Evolutionary conservation across 345 rosid genomes (phyloP), one percentile per base, ranked within the genome.

Genomic region (Atalantia buxifolia): DNA sequence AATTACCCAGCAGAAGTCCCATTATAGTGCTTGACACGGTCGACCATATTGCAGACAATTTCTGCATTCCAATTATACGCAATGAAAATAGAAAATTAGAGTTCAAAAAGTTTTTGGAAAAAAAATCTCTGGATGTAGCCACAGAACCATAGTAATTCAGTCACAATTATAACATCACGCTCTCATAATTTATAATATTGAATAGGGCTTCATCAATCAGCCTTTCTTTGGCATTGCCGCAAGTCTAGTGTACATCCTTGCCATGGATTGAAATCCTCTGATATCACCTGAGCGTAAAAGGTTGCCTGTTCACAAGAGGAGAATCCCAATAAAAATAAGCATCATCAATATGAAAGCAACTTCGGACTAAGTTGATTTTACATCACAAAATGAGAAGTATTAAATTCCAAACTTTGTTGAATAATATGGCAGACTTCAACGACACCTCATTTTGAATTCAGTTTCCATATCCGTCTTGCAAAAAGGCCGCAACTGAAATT

Each of bases 241-340:
- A 12, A 92, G 92, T 74, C 92, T 89, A 5, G 93, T 92, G 74
- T 94, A 96, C 99, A 96, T 94, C 74, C 91, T 90, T 40, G 98
- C 99, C 99, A 96, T 94, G 40, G 99, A 97, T 76, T 92, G 95
- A 82, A 85, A 94, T 55, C 98, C 99, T 85, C 99, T 90, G 38
- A 86, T 80, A 69, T 97, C 99, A 2, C 98, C 99, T 6, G 98
- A 90, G 4, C 98, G 91, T 28, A 96, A 87, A 61, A 96, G 98
- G 80, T 96, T 96, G 48, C 98, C 99, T 92, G 87, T 56, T 56
- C 42, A 42, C 73, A 79, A 63, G 64, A 33, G 25, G 16, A 67
- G 45, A 6, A 28, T 50, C 53, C 7, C 38, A 19, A 10, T 64
- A 30, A 78, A 30, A 50, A 38, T 13, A 64, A 76, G 38, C 4